Evolutionary conservation across 345 rosid genomes (phyloP), one percentile per base, ranked within the genome.

Genomic region (Brassica rapa): DNA sequence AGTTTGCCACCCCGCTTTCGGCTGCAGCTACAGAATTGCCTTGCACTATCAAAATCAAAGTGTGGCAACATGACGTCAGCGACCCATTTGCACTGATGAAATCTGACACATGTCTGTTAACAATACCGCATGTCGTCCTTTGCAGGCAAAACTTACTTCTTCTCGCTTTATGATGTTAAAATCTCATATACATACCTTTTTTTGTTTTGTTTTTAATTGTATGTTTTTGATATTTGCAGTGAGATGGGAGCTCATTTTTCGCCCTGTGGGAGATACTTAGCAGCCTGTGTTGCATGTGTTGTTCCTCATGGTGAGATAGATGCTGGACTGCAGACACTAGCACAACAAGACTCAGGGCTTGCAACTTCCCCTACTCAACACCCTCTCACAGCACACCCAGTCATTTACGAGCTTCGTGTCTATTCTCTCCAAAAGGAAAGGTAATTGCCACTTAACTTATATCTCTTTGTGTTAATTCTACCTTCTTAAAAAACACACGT

Each of bases 221-320:
- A 14, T 49, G 16, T 49, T 39, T 51, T 72, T 82, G 8, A 61
- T 75, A 27, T 74, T 77, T 81, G 84, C 90, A 92, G 98, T 89
- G 98, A 94, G 83, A 94, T 94, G 98, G 98, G 98, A 57, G 95
- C 97, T n/a, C 98, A 94, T 83, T 92, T 94, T 82, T 94, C 98
- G 9, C 98, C 98, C 7, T 94, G 98, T 43, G 97, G 97, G 86
- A 90, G 91, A 87, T 94, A 85, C 79, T 86, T 94, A 81, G 97
- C 97, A 80, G 97, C 97, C 5, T 94, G 98, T 87, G 97, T 94
- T 78, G 97, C 97, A 68, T 94, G 98, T 77, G 83, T 88, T 85
- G 86, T 88, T 72, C 97, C 97, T 79, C 88, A 88, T 70, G 27
- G 76, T 71, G 98, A 92, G 81, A 85, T 89, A 81, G 97, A 92